Conservation (phyloP, 768 basidiomycete genomes). For the Naganishia onofrii region DNA sequence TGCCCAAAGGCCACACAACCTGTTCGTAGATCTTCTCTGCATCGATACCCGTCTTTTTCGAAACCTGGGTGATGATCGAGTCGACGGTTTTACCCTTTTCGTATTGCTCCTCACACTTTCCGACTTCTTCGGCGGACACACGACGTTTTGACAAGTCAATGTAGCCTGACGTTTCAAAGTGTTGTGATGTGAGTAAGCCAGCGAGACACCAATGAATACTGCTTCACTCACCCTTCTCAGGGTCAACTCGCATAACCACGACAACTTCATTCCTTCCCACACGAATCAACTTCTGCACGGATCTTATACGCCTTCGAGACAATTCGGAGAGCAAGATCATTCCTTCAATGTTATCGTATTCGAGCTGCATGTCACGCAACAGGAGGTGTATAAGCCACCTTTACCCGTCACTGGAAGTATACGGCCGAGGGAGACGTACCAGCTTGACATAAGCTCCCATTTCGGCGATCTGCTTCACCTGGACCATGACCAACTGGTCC, state of each 20-base stretch:
- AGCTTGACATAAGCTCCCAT: slow-evolving; percentile 99
- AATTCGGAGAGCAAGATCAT: slow-evolving; percentile 99
- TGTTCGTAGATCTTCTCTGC: slow-evolving; percentile 84
- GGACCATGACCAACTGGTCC: slow-evolving; percentile 98
- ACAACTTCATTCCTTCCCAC: slow-evolving; percentile 98
- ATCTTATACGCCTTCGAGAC: slow-evolving; percentile 89
- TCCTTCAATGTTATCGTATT: slow-evolving; percentile 98
- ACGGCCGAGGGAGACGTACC: slow-evolving; percentile 57
- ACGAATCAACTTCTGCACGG: slow-evolving; percentile 95
- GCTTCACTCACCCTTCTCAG: slow-evolving; percentile 78
- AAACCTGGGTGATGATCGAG: slow-evolving; percentile 55
- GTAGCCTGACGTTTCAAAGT: slow-evolving; percentile 64
- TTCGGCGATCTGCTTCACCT: slow-evolving; percentile 97
- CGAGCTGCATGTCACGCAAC: slow-evolving; percentile 62
- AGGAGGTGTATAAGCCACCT: neutral
- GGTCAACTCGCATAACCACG: slow-evolving; percentile 95
- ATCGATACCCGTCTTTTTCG: slow-evolving; percentile 53
- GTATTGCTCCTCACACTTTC: slow-evolving; percentile 97
- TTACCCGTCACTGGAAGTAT: neutral
- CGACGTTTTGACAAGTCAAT: slow-evolving; percentile 98
- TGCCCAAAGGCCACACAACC: slow-evolving; percentile 87
- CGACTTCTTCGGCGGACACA: slow-evolving; percentile 95
- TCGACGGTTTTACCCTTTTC: slow-evolving; percentile 97
- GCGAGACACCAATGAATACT: neutral
- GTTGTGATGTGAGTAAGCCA: neutral